Conservation (phyloP, 2,329 filamentous ascomycete species). For the Boeremia exigua region DNA sequence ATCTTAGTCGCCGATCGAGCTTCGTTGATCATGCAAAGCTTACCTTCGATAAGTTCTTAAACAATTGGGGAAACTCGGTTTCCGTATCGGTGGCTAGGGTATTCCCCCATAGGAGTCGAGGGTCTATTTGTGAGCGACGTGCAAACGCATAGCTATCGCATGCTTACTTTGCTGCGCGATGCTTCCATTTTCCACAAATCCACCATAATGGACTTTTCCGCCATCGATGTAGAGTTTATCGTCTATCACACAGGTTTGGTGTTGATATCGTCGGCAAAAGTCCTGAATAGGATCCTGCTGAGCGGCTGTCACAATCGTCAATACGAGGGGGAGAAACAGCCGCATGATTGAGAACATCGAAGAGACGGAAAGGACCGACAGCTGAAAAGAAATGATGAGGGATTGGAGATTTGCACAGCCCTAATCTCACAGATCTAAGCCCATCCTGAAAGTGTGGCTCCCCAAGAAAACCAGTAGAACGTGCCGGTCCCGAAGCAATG, state of each 20-base stretch:
- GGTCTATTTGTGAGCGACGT: not conserved
- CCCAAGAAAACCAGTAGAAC: too few species aligned
- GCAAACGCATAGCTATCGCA: not conserved
- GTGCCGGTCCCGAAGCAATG: too few species aligned
- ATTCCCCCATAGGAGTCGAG: not conserved
- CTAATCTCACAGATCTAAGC: too few species aligned
- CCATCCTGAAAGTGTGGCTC: too few species aligned
- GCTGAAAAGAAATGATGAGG: too few species aligned
- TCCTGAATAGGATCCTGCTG: not conserved
- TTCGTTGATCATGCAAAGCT: too few species aligned
- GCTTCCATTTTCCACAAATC: not conserved
- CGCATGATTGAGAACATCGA: too few species aligned
- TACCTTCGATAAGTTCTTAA: not conserved
- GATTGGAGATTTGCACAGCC: too few species aligned
- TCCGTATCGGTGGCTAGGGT: not conserved
- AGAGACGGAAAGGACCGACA: too few species aligned
- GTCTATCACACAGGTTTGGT: slow-evolving; percentile 65
- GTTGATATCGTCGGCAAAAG: slow-evolving; percentile 41
- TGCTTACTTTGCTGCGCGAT: not conserved
- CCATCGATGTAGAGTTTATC: slow-evolving; percentile 63
- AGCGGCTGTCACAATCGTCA: too few species aligned
- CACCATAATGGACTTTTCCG: slow-evolving; percentile 58
- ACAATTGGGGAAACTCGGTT: not conserved
- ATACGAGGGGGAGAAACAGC: too few species aligned
- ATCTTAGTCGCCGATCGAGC: not conserved